phyloP scores from a whole-genome alignment of 1,139 yeast genomes.

The Torulaspora globosa region DNA sequence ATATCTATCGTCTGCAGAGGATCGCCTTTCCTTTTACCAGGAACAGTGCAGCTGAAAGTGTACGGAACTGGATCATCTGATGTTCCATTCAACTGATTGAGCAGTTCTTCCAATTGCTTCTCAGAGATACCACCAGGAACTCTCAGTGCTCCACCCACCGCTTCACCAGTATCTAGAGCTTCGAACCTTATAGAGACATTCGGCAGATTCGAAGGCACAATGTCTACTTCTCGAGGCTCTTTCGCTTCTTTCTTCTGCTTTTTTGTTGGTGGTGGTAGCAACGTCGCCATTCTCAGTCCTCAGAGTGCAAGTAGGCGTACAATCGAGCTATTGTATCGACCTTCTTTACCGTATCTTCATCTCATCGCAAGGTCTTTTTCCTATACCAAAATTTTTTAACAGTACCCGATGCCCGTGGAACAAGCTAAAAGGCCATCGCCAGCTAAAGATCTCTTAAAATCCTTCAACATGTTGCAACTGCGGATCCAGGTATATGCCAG shows the following conservation, averaged over 20 bases:
- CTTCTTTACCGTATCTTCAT: neutral
- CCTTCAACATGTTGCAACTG: neutral
- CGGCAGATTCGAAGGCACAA: constrained; percentile 76
- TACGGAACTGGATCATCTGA: constrained; percentile 87
- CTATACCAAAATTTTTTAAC: neutral
- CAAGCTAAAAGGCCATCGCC: constrained; percentile 1
- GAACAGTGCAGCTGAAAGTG: constrained; percentile 64
- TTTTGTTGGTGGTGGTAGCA: constrained; percentile 90
- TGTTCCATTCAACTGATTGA: constrained; percentile 65
- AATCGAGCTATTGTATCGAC: neutral
- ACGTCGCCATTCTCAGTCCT: constrained; percentile 69
- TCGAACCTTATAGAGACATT: constrained; percentile 85
- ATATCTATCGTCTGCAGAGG: constrained; percentile 56
- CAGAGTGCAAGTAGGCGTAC: neutral
- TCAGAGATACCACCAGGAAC: constrained; percentile 90
- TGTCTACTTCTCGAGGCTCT: constrained; percentile 66
- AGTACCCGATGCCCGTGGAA: constrained; percentile 1
- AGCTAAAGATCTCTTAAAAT: neutral
- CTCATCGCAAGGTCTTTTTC: constrained; percentile 4
- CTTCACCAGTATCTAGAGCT: constrained; percentile 92
- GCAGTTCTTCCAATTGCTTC: constrained; percentile 78
- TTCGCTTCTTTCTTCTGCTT: constrained; percentile 84
- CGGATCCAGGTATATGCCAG: neutral
- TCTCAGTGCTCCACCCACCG: constrained; percentile 77
- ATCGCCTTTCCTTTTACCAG: constrained; percentile 41